These are phyloP conservation scores for Solanum gracilifrons DNA, from an alignment of 257 asterid species.

Conservation along the genomic window DNA sequence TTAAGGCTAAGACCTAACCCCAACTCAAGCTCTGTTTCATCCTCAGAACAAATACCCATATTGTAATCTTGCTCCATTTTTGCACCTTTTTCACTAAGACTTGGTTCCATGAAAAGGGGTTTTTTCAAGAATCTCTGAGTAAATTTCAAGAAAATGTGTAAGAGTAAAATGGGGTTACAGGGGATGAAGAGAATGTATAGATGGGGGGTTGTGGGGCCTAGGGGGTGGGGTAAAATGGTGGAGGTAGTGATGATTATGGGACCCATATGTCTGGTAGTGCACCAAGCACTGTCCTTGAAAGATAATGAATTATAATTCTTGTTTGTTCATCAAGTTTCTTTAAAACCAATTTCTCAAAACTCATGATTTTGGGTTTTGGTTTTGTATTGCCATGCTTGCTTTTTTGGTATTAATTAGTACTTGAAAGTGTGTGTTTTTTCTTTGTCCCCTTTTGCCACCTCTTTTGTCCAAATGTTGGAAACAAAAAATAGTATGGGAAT, in stretches of 20 bases:
- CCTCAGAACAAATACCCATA: not conserved
- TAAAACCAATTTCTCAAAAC: not conserved
- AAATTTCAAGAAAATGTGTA: not conserved
- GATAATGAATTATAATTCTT: not conserved
- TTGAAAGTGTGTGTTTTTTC: not conserved
- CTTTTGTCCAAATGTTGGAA: conserved; percentile 2
- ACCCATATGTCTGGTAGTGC: conserved; percentile 48
- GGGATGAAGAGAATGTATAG: not conserved
- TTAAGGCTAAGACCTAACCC: conserved; percentile 50
- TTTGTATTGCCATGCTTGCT: not conserved
- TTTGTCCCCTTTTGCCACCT: not conserved
- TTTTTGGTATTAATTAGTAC: not conserved
- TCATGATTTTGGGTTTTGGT: not conserved
- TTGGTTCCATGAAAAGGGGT: conserved; percentile 26
- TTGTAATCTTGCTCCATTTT: not conserved
- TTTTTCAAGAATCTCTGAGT: conserved; percentile 1
- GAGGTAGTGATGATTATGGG: conserved; percentile 37
- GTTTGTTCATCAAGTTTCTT: conserved; percentile 1
- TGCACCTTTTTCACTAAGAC: conserved; percentile 14
- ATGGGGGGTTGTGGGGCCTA: not conserved
- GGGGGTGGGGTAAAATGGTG: conserved; percentile 27
- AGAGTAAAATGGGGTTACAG: not conserved
- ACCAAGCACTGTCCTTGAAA: conserved; percentile 16
- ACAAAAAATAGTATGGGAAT: not conserved
- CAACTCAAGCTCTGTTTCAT: conserved; percentile 40